Percentiles rank a stretch among this genome's conserved stretches.
Evolutionary conservation across 257 asterid species (phyloP).

Genomic region (Solanum chilense): DNA sequence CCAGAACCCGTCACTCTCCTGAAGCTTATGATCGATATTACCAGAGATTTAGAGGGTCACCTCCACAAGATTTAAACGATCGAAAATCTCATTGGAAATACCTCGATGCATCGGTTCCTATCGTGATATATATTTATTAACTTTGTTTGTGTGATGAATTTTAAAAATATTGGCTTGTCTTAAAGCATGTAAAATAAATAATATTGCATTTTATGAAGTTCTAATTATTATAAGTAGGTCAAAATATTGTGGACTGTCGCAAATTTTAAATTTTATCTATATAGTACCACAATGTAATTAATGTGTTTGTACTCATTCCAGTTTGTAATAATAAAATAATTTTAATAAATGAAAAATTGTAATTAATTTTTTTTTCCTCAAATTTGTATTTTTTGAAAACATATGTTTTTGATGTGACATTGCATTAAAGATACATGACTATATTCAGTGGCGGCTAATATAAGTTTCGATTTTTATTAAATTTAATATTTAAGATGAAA

Average conservation of each 20-base stretch:
- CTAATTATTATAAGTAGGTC: background rate
- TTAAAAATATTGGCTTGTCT: background rate
- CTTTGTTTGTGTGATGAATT: background rate
- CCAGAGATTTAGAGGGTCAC: slow-evolving; percentile 31
- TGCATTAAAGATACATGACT: background rate
- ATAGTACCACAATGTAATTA: too few relatives aligned
- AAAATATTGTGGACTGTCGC: background rate
- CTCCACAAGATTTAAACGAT: background rate
- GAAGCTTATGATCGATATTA: slow-evolving; percentile 12
- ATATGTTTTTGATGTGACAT: background rate
- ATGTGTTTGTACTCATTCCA: background rate
- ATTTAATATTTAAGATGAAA: background rate
- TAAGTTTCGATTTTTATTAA: too few relatives aligned
- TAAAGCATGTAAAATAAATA: background rate
- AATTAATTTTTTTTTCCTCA: background rate
- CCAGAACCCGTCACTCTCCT: slow-evolving; percentile 22
- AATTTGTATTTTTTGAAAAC: background rate
- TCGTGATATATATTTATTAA: background rate
- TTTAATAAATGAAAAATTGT: background rate
- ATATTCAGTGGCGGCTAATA: background rate
- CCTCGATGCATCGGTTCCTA: background rate
- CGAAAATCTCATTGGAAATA: background rate
- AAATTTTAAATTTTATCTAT: background rate
- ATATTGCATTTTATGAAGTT: background rate
- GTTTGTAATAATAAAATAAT: background rate